Conservation (phyloP, 2,329 filamentous ascomycete genomes). For the Microdochium trichocladiopsis region DNA sequence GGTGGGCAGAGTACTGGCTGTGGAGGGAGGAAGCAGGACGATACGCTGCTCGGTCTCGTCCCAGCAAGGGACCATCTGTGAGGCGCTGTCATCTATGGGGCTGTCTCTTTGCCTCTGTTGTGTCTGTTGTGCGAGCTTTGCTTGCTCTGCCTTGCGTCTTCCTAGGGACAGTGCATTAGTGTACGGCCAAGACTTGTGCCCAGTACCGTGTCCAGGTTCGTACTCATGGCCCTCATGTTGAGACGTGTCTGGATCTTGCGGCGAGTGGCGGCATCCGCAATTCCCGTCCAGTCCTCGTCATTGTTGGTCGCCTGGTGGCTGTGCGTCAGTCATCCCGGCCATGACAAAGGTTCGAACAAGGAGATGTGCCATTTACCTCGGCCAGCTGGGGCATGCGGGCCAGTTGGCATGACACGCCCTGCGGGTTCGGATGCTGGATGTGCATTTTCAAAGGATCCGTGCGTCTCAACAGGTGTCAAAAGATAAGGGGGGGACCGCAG, state of each 20-base stretch:
- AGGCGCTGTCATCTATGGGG: neutral
- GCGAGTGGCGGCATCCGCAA: constrained; percentile 30
- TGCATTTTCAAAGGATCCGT: neutral
- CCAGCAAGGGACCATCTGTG: neutral
- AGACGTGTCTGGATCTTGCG: constrained; percentile 35
- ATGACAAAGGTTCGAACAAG: constrained; percentile 5
- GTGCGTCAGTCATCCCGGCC: constrained; percentile 17
- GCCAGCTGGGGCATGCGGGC: constrained; percentile 26
- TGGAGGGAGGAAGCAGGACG: neutral
- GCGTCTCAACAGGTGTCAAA: too few relatives aligned
- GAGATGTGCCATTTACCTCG: constrained; percentile 20
- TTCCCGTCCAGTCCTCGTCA: constrained; percentile 39
- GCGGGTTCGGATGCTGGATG: constrained; percentile 6
- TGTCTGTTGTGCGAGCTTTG: neutral
- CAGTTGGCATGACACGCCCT: constrained; percentile 18
- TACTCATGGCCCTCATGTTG: constrained; percentile 34
- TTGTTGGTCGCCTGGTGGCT: constrained; percentile 21
- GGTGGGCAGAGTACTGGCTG: neutral
- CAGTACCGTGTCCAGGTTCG: constrained; percentile 1
- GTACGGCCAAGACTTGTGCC: constrained; percentile 4
- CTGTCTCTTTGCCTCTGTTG: too few relatives aligned
- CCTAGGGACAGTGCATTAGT: constrained; percentile 9
- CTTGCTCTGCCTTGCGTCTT: constrained; percentile 10
- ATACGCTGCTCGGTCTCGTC: neutral
- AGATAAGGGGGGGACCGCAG: too few relatives aligned